Evolutionary conservation across 2,329 filamentous ascomycete genomes (phyloP).

Genomic region (Diplodia mutila): DNA sequence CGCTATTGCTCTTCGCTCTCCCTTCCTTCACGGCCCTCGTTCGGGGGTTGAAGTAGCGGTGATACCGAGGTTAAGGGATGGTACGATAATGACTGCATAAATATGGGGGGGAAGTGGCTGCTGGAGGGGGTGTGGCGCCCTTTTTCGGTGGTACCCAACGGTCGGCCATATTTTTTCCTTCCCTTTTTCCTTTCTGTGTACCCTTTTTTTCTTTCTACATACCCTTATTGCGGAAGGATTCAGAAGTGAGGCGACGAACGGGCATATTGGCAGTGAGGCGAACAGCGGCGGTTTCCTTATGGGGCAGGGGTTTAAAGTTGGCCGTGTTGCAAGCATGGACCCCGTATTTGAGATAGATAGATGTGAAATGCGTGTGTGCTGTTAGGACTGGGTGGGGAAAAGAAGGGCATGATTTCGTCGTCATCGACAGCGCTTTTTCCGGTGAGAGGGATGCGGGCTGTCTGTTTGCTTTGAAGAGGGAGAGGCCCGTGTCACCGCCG

Average conservation of each 20-base stretch:
- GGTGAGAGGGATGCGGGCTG: background rate
- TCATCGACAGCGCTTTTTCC: background rate
- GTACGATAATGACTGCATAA: constrained; percentile 15
- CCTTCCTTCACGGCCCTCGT: background rate
- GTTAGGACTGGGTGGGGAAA: background rate
- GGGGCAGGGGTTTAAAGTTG: background rate
- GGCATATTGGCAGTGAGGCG: background rate
- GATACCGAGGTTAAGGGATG: background rate
- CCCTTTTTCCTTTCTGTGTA: background rate
- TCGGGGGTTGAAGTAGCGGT: background rate
- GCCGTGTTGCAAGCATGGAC: background rate
- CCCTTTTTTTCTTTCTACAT: background rate
- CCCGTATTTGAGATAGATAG: background rate
- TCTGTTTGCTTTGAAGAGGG: background rate
- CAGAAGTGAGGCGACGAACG: background rate
- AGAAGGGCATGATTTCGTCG: background rate
- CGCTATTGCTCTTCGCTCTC: background rate
- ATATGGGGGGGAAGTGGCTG: background rate
- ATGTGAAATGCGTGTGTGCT: background rate
- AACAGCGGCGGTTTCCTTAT: background rate
- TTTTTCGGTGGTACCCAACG: background rate
- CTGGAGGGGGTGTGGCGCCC: background rate
- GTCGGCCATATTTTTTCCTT: background rate
- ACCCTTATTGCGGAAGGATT: background rate
- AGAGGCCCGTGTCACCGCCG: background rate